Evolutionary conservation across 208 protist genomes (phyloP).

Genomic region (Strigomonas galati): DNA sequence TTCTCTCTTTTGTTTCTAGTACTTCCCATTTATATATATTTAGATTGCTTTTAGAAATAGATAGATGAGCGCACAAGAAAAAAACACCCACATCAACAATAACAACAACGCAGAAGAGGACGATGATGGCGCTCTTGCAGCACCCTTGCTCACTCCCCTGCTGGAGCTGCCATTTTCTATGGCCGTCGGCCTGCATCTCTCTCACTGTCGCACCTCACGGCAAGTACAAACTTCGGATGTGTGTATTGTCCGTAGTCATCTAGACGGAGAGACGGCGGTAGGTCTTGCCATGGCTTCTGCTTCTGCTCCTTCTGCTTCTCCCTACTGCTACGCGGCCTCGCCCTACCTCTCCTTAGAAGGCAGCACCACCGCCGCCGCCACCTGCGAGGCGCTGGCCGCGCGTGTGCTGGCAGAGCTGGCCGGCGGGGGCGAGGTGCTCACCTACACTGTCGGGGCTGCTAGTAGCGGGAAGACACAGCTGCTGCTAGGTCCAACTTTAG

Average conservation of each 20-base stretch:
- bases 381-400: not conserved
- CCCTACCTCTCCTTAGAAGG: conserved; percentile 6
- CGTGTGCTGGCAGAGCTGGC: conserved; percentile 2
- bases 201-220: too few species aligned
- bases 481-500: not conserved
- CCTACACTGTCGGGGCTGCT: not conserved
- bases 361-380: not conserved
- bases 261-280: not conserved
- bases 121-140: not conserved
- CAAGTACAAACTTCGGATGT: not conserved
- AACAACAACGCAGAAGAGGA: not conserved
- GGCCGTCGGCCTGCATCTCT: not conserved
- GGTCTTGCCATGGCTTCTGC: not conserved
- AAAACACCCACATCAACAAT: too few species aligned
- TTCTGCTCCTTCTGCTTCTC: not conserved
- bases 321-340: not conserved
- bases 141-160: not conserved
- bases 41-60: too few species aligned
- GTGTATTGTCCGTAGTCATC: not conserved
- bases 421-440: conserved; percentile 11
- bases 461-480: conserved; percentile 2
- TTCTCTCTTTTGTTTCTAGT: too few species aligned
- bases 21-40: too few species aligned
- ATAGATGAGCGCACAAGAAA: too few species aligned
- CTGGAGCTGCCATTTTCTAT: not conserved